A percentile compares a stretch with the other conserved stretches of the same genome.
Conservation (phyloP, 2,329 filamentous ascomycete species). For the Hawksworthiomyces lignivorus region DNA sequence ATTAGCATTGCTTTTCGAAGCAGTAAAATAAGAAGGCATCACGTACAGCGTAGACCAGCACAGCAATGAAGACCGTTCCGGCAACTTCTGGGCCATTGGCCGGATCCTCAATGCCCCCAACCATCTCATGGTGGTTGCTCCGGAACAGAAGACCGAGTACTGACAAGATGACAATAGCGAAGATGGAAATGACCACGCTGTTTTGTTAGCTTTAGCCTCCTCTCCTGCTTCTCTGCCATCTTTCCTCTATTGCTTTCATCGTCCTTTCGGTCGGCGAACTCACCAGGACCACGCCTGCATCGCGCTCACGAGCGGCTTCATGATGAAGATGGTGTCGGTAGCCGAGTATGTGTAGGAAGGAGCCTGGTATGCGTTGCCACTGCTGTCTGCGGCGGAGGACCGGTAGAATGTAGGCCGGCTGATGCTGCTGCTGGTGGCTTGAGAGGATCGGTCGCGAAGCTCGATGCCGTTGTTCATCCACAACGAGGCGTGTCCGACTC, state of each 20-base stretch:
- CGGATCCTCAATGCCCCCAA: slow-evolving; percentile 66
- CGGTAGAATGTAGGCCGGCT: slow-evolving; percentile 8
- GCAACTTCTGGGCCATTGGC: slow-evolving; percentile 71
- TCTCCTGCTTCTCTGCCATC: neutral
- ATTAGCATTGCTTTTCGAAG: neutral
- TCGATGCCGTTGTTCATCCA: slow-evolving; percentile 14
- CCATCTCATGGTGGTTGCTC: slow-evolving; percentile 72
- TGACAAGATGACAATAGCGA: slow-evolving; percentile 59
- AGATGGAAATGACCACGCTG: slow-evolving; percentile 65
- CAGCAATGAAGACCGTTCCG: slow-evolving; percentile 76
- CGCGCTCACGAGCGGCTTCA: slow-evolving; percentile 92
- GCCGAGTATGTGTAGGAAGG: neutral
- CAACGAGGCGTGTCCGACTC: neutral
- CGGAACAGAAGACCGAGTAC: slow-evolving; percentile 65
- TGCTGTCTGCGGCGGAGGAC: neutral
- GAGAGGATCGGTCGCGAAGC: slow-evolving; percentile 12
- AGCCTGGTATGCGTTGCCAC: neutral
- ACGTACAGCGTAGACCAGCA: slow-evolving; percentile 82
- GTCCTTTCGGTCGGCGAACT: too few species aligned
- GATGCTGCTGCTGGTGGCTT: slow-evolving; percentile 16
- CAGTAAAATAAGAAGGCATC: neutral
- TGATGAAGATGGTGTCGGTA: slow-evolving; percentile 36
- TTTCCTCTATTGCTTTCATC: too few species aligned
- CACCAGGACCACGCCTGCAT: slow-evolving; percentile 96
- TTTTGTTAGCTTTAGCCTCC: slow-evolving; percentile 4